phyloP scores from a whole-genome alignment of 495 filamentous ascomycete species.

The Lentithecium fluviatile region DNA sequence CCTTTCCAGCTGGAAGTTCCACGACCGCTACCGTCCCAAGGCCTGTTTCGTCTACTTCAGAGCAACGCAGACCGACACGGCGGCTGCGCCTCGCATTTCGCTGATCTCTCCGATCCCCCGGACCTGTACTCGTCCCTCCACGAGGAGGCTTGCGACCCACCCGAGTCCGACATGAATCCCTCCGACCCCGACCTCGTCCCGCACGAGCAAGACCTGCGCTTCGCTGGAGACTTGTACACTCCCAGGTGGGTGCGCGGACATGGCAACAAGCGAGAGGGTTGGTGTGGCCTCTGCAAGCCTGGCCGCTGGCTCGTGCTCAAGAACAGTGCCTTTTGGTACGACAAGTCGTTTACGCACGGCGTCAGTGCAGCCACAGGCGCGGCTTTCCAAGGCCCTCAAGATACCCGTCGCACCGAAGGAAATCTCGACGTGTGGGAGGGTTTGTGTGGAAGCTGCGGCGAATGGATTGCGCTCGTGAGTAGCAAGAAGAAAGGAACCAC shows the following conservation, averaged over 20 bases:
- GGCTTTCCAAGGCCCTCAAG: constrained; percentile 68
- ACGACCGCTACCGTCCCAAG: constrained; percentile 58
- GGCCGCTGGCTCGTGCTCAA: constrained; percentile 79
- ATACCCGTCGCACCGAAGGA: constrained; percentile 72
- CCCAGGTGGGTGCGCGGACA: constrained; percentile 75
- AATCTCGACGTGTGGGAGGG: constrained; percentile 81
- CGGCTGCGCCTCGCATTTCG: constrained; percentile 55
- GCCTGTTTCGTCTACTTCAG: constrained; percentile 65
- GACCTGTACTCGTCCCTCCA: constrained; percentile 69
- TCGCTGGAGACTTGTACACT: constrained; percentile 75
- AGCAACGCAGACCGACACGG: constrained; percentile 65
- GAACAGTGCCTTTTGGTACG: constrained; percentile 84
- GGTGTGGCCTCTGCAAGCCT: constrained; percentile 81
- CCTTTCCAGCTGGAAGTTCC: constrained; percentile 38
- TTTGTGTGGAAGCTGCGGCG: constrained; percentile 70
- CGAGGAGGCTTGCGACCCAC: constrained; percentile 66
- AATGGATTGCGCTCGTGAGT: constrained; percentile 75
- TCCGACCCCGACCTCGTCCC: constrained; percentile 66
- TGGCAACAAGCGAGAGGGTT: constrained; percentile 79
- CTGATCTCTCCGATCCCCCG: constrained; percentile 66
- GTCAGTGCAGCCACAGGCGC: constrained; percentile 74
- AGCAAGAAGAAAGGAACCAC: constrained; percentile 85
- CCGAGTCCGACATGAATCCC: constrained; percentile 73
- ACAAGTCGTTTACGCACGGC: constrained; percentile 78
- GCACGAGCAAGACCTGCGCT: constrained; percentile 74